Base-by-base conservation (phyloP, 73 alveolate species). In the Paramecium octaurelia region DNA sequence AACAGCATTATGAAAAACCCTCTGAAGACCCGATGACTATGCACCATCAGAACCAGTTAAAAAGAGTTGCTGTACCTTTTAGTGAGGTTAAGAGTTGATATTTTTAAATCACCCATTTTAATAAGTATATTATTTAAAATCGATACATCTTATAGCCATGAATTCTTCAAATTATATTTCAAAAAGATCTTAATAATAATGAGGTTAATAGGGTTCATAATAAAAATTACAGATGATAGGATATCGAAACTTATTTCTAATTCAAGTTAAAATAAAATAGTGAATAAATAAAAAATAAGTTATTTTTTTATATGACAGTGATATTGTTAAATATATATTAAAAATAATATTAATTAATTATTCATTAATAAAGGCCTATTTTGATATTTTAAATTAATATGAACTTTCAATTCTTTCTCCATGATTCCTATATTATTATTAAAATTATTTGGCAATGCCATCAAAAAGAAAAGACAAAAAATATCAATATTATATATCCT, bases 21-120 rank as follows among this genome's bases (percentile, higher is more conserved):
- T 80, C 91, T 80, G 48, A 80, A 80, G n/a, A 80, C 91, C 57
- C 91, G 48, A 80, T 80, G 91, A 6, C 57, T 80, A 12, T 80
- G 91, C 31, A 80, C 91, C 43, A 44, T 23, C 42, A 80, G 91
- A 10, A 80, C 8, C 12, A 80, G 91, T 23, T 80, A 35, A 40
- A 80, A 48, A 14, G 46, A 40, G 18, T 46, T 80, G 91, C 57
- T 80, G 40, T 31, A 34, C 59, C 46, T 73, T 40, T 73, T 73
- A 4, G 60, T 36, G 34, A 43, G 46, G 64, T 20, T 73, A 11
- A 73, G 60, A 36, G 87, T 29, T 16, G 87, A 40, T 29, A 73
- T 34, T 36, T 36, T 73, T 20, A 73, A 73, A 73, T 73, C 87
- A 9, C 87, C 34, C 87, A 73, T 73, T 73, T 64, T 64, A 31